Evolutionary conservation across 768 basidiomycete species (phyloP), one percentile per base, ranked within the genome.

Genomic region (Kwoniella heveanensis): DNA sequence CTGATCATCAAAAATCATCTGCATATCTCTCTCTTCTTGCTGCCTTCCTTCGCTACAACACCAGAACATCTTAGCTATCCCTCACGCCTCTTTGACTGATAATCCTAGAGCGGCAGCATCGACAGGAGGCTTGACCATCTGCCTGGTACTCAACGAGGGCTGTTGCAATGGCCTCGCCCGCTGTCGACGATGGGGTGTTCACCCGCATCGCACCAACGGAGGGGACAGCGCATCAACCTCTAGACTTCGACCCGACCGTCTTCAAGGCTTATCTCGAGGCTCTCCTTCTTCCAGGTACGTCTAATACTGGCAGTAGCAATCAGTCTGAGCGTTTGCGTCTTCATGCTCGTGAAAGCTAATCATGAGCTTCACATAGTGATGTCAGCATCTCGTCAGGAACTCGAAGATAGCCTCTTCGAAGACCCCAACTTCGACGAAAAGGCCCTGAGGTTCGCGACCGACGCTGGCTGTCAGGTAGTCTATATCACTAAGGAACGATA

Each of bases 371-470:
- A 22, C 10, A 8, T 44, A 79, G 78, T 77, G 17, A 80, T 80
- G 78, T 64, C 75, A 12, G 77, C 77, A 10, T 58, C 69, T 4
- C 37, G 54, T 22, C 46, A 65, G 29, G 76, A 80, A 27, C 59
- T 80, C 10, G 68, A 76, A 62, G 64, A 69, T 29, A 70, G 69
- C 25, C 54, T 80, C 5, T 78, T 78, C 60, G 51, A 55, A 19
- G 78, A 78, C 62, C 64, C 73, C 2, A 64, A 46, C 47, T 80
- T 78, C 50, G 74, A 71, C 7, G 78, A 78, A 19, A 78, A 80
- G 62, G 58, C 54, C 6, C 26, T 65, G 21, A 66, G 78, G 12
- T 80, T 80, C 57, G 75, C 74, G 4, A 50, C 61, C 6, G 78
- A 80, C 63, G 56, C 74, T 22, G 67, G 57, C 21, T 77, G 70